Percentiles rank a stretch among this genome's conserved stretches.
Evolutionary conservation across 306 rosid genomes (phyloP).

Genomic region (cucumber (Cucumis sativus)): Cucumber_9930_V3 NC_026658.2:14179501-14180000

Average conservation of each 20-base stretch:
- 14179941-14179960: conserved; percentile 90
- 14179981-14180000: conserved; percentile 74
- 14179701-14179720: neutral
- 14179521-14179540: conserved; percentile 50
- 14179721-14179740: neutral
- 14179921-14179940: conserved; percentile 75
- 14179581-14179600: conserved; percentile 5
- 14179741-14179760: conserved; percentile 1
- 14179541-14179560: conserved; percentile 43
- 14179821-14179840: conserved; percentile 86
- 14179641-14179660: conserved; percentile 9
- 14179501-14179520: conserved; percentile 35
- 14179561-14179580: conserved; percentile 20
- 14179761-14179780: conserved; percentile 30
- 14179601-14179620: conserved; percentile 5
- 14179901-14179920: conserved; percentile 70
- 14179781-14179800: conserved; percentile 12
- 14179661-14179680: conserved; percentile 4
- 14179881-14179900: conserved; percentile 79
- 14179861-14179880: conserved; percentile 70
- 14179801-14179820: conserved; percentile 49
- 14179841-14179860: conserved; percentile 56
- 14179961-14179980: conserved; percentile 89
- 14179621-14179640: conserved; percentile 9
- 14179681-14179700: neutral